Base-by-base conservation (phyloP, 768 basidiomycete species). In the Calocera cornea region DNA sequence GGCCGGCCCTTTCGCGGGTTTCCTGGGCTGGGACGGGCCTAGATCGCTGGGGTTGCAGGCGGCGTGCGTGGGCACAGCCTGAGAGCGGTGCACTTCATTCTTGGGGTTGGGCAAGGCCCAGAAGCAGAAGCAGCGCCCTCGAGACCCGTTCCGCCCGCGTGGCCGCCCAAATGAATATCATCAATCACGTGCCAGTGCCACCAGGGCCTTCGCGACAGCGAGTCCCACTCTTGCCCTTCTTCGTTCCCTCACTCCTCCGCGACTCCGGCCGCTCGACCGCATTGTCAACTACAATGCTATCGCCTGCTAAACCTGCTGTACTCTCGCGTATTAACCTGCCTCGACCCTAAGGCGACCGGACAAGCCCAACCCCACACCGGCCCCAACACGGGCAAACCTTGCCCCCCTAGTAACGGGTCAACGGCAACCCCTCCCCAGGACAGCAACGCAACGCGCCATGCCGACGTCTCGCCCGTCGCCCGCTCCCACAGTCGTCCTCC, bases 361-460 rank as follows among this genome's bases (percentile, higher is more conserved):
- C n/a, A n/a, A n/a, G n/a, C n/a, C n/a, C n/a, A n/a, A n/a, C n/a
- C n/a, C n/a, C n/a, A n/a, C n/a, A n/a, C n/a, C n/a, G n/a, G n/a
- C n/a, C n/a, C n/a, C n/a, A n/a, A n/a, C n/a, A n/a, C n/a, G n/a
- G n/a, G 24, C 24, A 7, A 17, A 24, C 24, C 44, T 47, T 38
- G n/a, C 36, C 8, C 44, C 19, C 44, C 44, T 47, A 19, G 24
- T 24, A 47, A 47, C 44, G 8, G 19, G 24, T 47, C 44, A 47
- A 47, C 44, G 19, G 44, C 44, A 47, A 47, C 44, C 19, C 36
- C n/a, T n/a, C n/a, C n/a, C n/a, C n/a, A n/a, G n/a, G n/a, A n/a
- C n/a, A n/a, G n/a, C n/a, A n/a, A n/a, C n/a, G 31, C 54, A 60
- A 60, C 54, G 54, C 54, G 54, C 54, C 54, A 60, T 60, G 54